phyloP scores from a whole-genome alignment of 768 basidiomycete species.

The Dacryopinax spathularia region DNA sequence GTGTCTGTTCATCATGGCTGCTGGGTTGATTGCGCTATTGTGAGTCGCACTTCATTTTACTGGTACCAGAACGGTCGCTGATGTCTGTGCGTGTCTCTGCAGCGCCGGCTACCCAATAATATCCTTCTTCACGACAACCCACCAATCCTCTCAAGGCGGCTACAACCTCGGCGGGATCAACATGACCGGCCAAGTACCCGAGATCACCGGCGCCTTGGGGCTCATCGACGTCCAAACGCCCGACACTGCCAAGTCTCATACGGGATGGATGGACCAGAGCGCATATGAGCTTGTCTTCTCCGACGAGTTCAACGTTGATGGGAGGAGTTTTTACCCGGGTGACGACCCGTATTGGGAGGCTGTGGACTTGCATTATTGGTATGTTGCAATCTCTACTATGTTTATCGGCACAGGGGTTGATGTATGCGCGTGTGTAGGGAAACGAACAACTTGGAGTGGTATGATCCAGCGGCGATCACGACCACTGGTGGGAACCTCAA shows the following conservation, averaged over 20 bases:
- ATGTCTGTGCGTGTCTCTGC: conserved; percentile 44
- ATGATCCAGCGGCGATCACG: conserved; percentile 63
- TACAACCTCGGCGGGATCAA: conserved; percentile 71
- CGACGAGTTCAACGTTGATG: conserved; percentile 73
- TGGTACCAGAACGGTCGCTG: too few relatives aligned
- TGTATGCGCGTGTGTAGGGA: conserved; percentile 5
- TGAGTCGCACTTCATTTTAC: not conserved
- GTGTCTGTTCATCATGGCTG: conserved; percentile 45
- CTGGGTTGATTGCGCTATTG: conserved; percentile 36
- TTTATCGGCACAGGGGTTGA: not conserved
- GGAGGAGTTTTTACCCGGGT: conserved; percentile 70
- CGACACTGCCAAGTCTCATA: conserved; percentile 28
- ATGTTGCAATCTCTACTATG: not conserved
- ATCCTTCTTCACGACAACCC: conserved; percentile 7
- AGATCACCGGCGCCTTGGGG: conserved; percentile 41
- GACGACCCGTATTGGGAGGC: conserved; percentile 90
- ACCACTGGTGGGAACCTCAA: conserved; percentile 62
- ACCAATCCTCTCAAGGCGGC: conserved; percentile 31
- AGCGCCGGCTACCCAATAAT: conserved; percentile 19
- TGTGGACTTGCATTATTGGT: conserved; percentile 61
- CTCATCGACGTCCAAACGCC: conserved; percentile 72
- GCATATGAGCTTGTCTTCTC: conserved; percentile 63
- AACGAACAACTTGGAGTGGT: conserved; percentile 71
- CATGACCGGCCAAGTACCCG: conserved; percentile 49
- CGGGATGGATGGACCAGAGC: conserved; percentile 37